Base-by-base conservation (phyloP, 371 early-diverging fungal species). In the Circinella umbellata region DNA sequence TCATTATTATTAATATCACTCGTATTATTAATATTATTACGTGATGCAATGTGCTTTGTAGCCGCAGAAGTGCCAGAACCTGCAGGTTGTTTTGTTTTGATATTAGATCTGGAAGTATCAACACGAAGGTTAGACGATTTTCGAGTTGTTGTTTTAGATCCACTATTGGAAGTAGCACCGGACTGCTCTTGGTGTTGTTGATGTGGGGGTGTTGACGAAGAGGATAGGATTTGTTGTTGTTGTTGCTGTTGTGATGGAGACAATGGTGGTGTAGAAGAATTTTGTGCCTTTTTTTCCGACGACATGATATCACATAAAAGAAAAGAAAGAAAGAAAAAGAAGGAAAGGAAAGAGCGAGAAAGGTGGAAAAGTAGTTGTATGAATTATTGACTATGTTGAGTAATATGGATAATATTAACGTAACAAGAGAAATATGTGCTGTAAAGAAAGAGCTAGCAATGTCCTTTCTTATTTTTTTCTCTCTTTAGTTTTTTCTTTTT, bases 21-120 rank as follows among this genome's bases (percentile, higher is more conserved):
- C 27, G 27, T 27, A 27, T 27, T 27, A 27, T 47, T 47, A 15
- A 11, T 47, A 18, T 54, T 54, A n/a, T 54, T 54, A 54, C 54
- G 15, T 15, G 15, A 0, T n/a, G 57, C 1, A 6, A 27, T 57
- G 57, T n/a, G 57, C n/a, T 57, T 11, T 57, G 57, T 27, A 27
- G 57, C 57, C 1, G 57, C 57, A 34, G 27, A 11, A n/a, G 57
- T 57, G 54, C 54, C 54, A 54, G 54, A 10, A 17, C 0, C 27
- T 17, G 57, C 13, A 20, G 53, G 53, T 11, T 64, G 63, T 46
- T n/a, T 17, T 1, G 51, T 51, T 51, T 8, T 51, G 51, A 17
- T 51, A 15, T 51, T 51, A 15, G 67, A 35, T 64, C 54, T 64
- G 15, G 65, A 64, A 15, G 67, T 66, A 59, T 66, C 67, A 11